phyloP scores from a whole-genome alignment of 805 yeast species.

The Gaillardinia entomophila region DNA sequence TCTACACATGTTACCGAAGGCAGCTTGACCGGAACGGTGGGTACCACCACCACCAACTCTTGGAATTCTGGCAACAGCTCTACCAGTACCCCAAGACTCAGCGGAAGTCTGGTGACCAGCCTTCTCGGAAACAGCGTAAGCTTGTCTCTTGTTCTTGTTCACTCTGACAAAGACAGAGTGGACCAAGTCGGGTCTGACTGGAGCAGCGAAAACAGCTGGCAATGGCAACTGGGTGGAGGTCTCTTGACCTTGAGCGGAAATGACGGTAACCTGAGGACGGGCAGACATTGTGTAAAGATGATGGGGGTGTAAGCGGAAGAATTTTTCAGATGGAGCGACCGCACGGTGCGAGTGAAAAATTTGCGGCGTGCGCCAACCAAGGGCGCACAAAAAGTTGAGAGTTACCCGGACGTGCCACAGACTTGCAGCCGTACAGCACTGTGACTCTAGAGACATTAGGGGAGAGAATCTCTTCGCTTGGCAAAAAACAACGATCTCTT shows the following conservation, averaged over 20 bases:
- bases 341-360: conserved; percentile 9
- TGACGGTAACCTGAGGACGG: conserved; percentile 97
- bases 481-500: too few species aligned
- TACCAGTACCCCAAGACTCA: conserved; percentile 99
- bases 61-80: conserved; percentile 99
- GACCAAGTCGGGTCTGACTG: conserved; percentile 99
- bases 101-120: conserved; percentile 99
- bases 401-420: too few species aligned
- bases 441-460: too few species aligned
- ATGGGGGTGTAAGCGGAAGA: conserved; percentile 8
- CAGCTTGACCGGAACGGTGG: conserved; percentile 99
- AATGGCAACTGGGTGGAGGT: conserved; percentile 80
- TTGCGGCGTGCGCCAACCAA: conserved; percentile 2
- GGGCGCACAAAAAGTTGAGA: too few species aligned
- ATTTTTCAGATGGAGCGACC: conserved; percentile 4
- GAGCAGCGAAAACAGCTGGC: conserved; percentile 99
- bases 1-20: conserved; percentile 99
- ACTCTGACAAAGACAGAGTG: conserved; percentile 98
- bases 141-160: conserved; percentile 99
- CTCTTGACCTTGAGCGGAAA: conserved; percentile 82
- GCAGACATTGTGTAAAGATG: conserved; percentile 20
- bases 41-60: conserved; percentile 99
- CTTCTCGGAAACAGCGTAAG: conserved; percentile 98
- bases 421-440: too few species aligned
- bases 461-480: too few species aligned